A percentile compares a stretch with the other conserved stretches of the same genome.
Evolutionary conservation across 768 basidiomycete genomes (phyloP).

Genomic region (Leucogyrophana mollusca): DNA sequence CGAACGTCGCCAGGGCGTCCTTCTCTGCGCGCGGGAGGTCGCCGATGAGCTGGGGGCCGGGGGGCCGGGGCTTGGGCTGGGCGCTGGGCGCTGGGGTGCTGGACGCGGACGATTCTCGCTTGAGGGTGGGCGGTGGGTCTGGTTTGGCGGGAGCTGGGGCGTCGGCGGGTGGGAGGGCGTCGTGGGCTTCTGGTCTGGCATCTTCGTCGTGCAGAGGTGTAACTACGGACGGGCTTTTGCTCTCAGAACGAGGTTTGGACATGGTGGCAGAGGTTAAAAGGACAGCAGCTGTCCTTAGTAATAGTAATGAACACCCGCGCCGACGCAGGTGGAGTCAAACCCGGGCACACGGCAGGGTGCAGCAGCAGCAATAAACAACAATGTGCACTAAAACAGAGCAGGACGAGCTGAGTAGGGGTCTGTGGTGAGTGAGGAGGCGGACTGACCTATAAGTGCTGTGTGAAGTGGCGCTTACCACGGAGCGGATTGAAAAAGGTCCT

Average conservation of each 20-base stretch:
- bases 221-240: constrained; percentile 24
- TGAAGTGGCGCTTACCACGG: constrained; percentile 20
- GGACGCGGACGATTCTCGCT: constrained; percentile 32
- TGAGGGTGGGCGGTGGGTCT: constrained; percentile 29
- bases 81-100: constrained; percentile 33
- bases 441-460: constrained; percentile 21
- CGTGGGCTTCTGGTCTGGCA: constrained; percentile 15
- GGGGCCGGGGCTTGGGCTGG: constrained; percentile 34
- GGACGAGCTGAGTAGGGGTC: background rate
- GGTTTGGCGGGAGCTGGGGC: constrained; percentile 24
- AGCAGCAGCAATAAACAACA: constrained; percentile 6
- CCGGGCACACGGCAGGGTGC: constrained; percentile 8
- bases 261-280: constrained; percentile 22
- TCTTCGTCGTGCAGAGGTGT: constrained; percentile 9
- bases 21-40: constrained; percentile 77
- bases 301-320: constrained; percentile 9
- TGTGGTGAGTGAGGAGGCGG: constrained; percentile 2
- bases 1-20: constrained; percentile 70
- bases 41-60: constrained; percentile 68
- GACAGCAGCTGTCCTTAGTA: constrained; percentile 11
- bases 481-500: no score
- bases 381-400: constrained; percentile 5
- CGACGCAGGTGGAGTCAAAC: constrained; percentile 22
- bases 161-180: constrained; percentile 24
- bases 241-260: constrained; percentile 26